Percentiles rank a stretch among this genome's conserved stretches.
Conservation (phyloP, 2,329 filamentous ascomycete species). For the Cladophialophora psammophila region DNA sequence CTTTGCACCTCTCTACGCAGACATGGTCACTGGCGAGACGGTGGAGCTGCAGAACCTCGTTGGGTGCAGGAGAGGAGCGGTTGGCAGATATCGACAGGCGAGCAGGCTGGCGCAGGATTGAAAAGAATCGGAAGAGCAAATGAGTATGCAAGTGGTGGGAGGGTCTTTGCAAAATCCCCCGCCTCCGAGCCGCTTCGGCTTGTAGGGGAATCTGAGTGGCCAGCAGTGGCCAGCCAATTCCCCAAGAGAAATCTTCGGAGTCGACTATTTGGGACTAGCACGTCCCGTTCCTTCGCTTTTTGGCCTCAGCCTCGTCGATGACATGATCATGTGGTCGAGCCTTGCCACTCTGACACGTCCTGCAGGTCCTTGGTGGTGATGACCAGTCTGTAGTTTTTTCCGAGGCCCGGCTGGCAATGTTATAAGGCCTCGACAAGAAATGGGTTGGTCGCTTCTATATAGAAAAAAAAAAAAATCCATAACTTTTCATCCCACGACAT, state of each 20-base stretch:
- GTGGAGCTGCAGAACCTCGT: slow-evolving; percentile 3
- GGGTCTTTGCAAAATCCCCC: not conserved
- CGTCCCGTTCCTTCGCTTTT: not conserved
- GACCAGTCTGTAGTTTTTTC: not conserved
- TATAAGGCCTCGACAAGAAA: not conserved
- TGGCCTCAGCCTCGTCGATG: slow-evolving; percentile 1
- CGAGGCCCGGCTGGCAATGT: not conserved
- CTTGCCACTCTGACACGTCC: not conserved
- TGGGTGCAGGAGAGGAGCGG: not conserved
- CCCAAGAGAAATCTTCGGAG: not conserved
- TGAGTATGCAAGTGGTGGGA: slow-evolving; percentile 2
- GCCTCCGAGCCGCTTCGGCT: not conserved
- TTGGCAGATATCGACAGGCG: not conserved
- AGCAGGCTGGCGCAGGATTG: not conserved
- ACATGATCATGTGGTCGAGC: not conserved
- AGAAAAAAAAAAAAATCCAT: not conserved
- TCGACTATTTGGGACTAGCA: slow-evolving; percentile 7
- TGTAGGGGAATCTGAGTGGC: not conserved
- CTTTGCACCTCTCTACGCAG: not conserved
- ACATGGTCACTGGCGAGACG: slow-evolving; percentile 1
- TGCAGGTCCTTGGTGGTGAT: not conserved
- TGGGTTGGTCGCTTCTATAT: not conserved
- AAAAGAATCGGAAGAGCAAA: not conserved
- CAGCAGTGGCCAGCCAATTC: too few relatives aligned
- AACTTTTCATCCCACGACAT: not conserved